Percentiles rank a stretch among this genome's conserved stretches.
Evolutionary conservation across 345 rosid genomes (phyloP).

Genomic region (Eucalyptus leucophloia): DNA sequence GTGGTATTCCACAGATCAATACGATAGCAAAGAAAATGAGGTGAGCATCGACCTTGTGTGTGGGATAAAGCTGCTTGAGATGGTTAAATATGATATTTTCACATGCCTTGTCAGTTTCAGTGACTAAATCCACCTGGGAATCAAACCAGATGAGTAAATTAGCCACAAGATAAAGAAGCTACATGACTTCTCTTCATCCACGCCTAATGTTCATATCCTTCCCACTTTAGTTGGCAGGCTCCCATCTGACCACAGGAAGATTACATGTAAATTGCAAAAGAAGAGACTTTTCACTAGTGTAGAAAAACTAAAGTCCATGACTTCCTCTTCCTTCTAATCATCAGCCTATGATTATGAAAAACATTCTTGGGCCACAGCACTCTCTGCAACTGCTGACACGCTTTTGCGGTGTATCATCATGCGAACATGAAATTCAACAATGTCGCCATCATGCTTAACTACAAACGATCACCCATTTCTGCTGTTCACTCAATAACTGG

Average conservation of each 20-base stretch:
- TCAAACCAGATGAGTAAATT: background rate
- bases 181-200: background rate
- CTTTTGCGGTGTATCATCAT: background rate
- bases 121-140: slow-evolving; percentile 83
- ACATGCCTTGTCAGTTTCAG: slow-evolving; percentile 96
- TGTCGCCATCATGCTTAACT: background rate
- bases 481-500: background rate
- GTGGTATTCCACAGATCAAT: background rate
- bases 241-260: background rate
- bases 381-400: background rate
- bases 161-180: background rate
- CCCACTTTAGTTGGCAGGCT: background rate
- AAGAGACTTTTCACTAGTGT: background rate
- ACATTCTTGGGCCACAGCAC: background rate
- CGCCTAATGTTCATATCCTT: background rate
- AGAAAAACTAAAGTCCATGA: background rate
- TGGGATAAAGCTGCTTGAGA: slow-evolving; percentile 53
- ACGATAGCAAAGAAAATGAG: background rate
- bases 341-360: background rate
- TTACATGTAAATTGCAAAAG: background rate
- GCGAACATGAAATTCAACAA: background rate
- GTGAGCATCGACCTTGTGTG: slow-evolving; percentile 44
- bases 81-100: slow-evolving; percentile 83
- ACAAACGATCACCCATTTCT: background rate
- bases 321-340: background rate